Evolutionary conservation across 192 early-diverging fungal species (phyloP).

Genomic region (Oehlia diaphana): DNA sequence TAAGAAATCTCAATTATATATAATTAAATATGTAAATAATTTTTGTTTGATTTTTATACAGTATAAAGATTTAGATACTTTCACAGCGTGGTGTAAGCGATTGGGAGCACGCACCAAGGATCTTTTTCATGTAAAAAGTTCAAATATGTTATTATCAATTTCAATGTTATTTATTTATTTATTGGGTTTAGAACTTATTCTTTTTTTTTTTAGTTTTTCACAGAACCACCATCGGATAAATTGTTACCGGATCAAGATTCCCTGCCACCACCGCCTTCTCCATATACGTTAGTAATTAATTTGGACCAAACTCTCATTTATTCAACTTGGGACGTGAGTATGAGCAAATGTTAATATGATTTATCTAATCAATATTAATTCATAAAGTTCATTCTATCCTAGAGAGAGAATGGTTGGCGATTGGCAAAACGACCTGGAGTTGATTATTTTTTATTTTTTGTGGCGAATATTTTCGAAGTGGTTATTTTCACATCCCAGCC

Average conservation of each 20-base stretch:
- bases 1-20: neutral
- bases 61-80: conserved; percentile 22
- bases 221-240: conserved; percentile 79
- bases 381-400: conserved; percentile 1
- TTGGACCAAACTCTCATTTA: conserved; percentile 92
- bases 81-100: conserved; percentile 20
- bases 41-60: neutral
- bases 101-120: conserved; percentile 14
- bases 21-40: neutral
- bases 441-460: conserved; percentile 91
- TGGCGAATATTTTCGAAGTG: conserved; percentile 91
- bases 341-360: neutral
- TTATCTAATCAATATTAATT: neutral
- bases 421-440: conserved; percentile 94
- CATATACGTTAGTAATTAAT: conserved; percentile 93
- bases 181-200: neutral
- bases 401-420: conserved; percentile 96
- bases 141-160: neutral
- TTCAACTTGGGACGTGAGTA: conserved; percentile 86
- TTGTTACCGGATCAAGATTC: conserved; percentile 90
- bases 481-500: conserved; percentile 93
- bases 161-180: neutral
- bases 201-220: conserved; percentile 32
- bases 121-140: conserved; percentile 18
- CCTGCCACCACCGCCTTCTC: conserved; percentile 74